A percentile compares a stretch with the other conserved stretches of the same genome.
Conservation (phyloP, 2,329 filamentous ascomycete genomes). For the Aspergillus brunneoviolaceus region DNA sequence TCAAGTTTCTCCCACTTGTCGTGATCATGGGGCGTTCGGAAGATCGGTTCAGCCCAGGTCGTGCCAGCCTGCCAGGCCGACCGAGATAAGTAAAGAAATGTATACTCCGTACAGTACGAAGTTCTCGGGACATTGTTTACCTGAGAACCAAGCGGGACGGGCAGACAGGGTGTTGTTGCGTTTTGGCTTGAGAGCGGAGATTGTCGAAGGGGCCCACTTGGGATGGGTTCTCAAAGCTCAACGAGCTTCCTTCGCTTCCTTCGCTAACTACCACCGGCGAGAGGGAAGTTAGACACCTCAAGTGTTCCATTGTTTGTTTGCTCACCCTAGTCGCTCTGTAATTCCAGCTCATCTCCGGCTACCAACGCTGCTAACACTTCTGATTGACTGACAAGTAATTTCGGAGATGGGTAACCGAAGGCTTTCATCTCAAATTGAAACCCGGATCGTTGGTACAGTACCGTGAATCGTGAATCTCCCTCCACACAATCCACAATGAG, state of each 20-base stretch:
- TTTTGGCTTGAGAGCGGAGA: too few species aligned
- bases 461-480: neutral
- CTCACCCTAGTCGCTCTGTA: neutral
- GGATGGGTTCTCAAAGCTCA: too few species aligned
- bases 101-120: too few species aligned
- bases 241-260: too few species aligned
- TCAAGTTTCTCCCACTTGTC: neutral
- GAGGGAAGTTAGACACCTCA: too few species aligned
- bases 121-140: too few species aligned
- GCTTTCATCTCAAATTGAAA: neutral
- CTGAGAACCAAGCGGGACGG: too few species aligned
- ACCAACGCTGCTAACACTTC: neutral
- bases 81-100: too few species aligned
- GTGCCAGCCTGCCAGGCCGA: neutral
- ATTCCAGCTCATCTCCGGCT: neutral
- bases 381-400: neutral
- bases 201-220: too few species aligned
- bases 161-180: too few species aligned
- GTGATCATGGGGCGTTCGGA: neutral
- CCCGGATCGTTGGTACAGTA: neutral
- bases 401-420: neutral
- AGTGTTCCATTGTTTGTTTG: too few species aligned
- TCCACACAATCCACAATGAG: neutral
- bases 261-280: too few species aligned
- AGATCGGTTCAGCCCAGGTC: neutral